Conservation (phyloP, 192 early-diverging fungal genomes). For the Irineochytrium annulatum region DNA sequence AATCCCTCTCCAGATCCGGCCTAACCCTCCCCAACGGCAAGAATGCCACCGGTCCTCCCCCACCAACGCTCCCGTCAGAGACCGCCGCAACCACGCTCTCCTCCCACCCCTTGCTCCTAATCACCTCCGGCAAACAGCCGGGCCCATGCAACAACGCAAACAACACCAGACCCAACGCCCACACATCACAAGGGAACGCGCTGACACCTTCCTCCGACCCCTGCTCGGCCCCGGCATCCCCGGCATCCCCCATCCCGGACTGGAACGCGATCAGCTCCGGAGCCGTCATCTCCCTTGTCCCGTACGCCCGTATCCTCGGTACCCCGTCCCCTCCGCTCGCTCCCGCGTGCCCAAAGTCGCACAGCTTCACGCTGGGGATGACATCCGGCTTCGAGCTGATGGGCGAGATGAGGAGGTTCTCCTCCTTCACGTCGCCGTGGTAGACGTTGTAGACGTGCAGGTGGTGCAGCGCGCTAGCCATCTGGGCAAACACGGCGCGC, state of each 20-base stretch:
- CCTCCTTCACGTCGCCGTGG: conserved; percentile 10
- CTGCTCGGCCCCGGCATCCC: too few species aligned
- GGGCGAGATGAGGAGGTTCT: conserved; percentile 2
- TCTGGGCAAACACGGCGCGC: conserved; percentile 4
- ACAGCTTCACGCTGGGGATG: not conserved
- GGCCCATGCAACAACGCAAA: conserved; percentile 3
- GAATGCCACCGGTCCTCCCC: too few species aligned
- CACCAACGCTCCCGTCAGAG: too few species aligned
- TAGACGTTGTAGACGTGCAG: not conserved
- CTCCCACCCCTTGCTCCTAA: too few species aligned
- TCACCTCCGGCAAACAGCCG: too few species aligned
- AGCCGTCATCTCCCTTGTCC: not conserved
- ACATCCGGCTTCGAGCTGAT: not conserved
- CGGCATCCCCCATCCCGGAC: not conserved
- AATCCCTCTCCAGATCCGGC: too few species aligned
- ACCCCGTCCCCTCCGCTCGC: not conserved
- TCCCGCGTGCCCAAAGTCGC: too few species aligned
- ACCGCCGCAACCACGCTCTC: too few species aligned
- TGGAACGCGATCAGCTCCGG: not conserved
- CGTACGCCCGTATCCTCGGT: conserved; percentile 5
- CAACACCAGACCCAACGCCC: conserved; percentile 17
- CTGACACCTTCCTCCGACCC: too few species aligned
- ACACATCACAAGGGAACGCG: conserved; percentile 12
- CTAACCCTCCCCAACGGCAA: too few species aligned
- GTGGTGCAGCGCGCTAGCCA: not conserved